Percentiles rank a stretch among this genome's conserved stretches.
These are phyloP conservation scores for Dryas alaskensis DNA, from an alignment of 306 rosid species.

Conservation along the genomic window DNA sequence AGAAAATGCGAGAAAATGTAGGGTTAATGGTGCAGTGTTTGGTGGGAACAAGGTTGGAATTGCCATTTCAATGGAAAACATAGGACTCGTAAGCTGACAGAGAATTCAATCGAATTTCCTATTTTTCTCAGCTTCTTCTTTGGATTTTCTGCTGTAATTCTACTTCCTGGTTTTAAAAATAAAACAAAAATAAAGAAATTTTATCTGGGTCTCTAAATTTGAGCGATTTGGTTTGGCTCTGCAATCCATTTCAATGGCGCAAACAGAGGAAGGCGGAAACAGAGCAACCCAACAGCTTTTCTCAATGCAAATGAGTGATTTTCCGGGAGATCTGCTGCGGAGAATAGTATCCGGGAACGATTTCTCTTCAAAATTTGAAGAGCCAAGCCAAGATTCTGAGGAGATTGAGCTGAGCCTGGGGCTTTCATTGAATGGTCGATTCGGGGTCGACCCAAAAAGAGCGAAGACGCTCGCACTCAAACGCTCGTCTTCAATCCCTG, in stretches of 20 bases:
- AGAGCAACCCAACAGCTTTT: slow-evolving; percentile 21
- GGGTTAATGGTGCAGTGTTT: background rate
- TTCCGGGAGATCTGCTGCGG: slow-evolving; percentile 47
- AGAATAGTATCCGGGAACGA: slow-evolving; percentile 33
- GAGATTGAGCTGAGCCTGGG: slow-evolving; percentile 66
- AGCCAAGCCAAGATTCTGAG: slow-evolving; percentile 18
- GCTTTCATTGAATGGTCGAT: slow-evolving; percentile 75
- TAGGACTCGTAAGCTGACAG: background rate
- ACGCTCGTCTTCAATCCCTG: slow-evolving; percentile 60
- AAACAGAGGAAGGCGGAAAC: slow-evolving; percentile 32
- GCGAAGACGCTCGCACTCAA: slow-evolving; percentile 41
- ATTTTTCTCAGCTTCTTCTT: background rate
- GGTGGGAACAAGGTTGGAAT: slow-evolving; percentile 5
- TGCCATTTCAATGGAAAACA: background rate
- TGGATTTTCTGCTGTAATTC: background rate
- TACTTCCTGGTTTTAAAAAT: background rate
- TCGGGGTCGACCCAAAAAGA: slow-evolving; percentile 65
- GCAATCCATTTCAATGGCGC: slow-evolving; percentile 33
- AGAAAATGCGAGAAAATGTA: slow-evolving; percentile 30
- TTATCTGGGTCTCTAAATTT: slow-evolving; percentile 10
- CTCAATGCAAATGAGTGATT: slow-evolving; percentile 22
- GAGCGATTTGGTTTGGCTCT: background rate
- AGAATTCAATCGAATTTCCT: no score
- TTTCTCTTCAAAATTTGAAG: slow-evolving; percentile 30
- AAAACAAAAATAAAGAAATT: no score